Conservation (phyloP, 1,284 basidiomycete species). For the Mycosarcoma mackinlayi region DNA sequence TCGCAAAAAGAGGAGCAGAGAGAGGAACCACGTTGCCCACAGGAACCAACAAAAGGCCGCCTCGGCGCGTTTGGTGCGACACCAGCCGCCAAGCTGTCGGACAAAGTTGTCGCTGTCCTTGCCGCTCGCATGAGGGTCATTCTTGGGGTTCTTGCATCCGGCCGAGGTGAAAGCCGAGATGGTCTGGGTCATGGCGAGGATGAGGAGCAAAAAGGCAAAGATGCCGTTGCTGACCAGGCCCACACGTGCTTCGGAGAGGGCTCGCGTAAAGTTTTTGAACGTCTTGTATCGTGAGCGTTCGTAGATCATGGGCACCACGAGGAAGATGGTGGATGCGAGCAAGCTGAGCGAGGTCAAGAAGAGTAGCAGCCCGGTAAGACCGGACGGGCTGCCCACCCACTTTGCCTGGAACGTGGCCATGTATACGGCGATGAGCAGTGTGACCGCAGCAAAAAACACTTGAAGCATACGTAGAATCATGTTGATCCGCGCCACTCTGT, state of each 20-base stretch:
- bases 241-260: slow-evolving; percentile 54
- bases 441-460: slow-evolving; percentile 44
- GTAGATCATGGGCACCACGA: slow-evolving; percentile 53
- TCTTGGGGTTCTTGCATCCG: slow-evolving; percentile 57
- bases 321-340: slow-evolving; percentile 41
- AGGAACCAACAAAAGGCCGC: slow-evolving; percentile 63
- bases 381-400: slow-evolving; percentile 58
- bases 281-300: slow-evolving; percentile 45
- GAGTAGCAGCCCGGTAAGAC: slow-evolving; percentile 59
- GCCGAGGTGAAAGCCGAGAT: slow-evolving; percentile 57
- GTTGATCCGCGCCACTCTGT: slow-evolving; percentile 35
- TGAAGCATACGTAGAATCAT: slow-evolving; percentile 42
- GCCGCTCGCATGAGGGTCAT: slow-evolving; percentile 55
- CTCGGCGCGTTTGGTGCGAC: slow-evolving; percentile 58
- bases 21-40: slow-evolving; percentile 50
- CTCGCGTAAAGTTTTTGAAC: slow-evolving; percentile 39
- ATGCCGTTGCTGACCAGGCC: slow-evolving; percentile 57
- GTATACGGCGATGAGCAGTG: slow-evolving; percentile 56
- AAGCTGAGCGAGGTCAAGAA: slow-evolving; percentile 48
- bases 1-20: slow-evolving; percentile 55
- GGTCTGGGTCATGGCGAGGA: slow-evolving; percentile 56
- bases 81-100: slow-evolving; percentile 53
- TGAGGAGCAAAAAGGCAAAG: slow-evolving; percentile 46
- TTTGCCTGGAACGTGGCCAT: slow-evolving; percentile 56
- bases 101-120: slow-evolving; percentile 50